Percentiles rank a stretch among this genome's conserved stretches.
Evolutionary conservation across 2,329 filamentous ascomycete genomes (phyloP).

Genomic region (Alternaria atra): DNA sequence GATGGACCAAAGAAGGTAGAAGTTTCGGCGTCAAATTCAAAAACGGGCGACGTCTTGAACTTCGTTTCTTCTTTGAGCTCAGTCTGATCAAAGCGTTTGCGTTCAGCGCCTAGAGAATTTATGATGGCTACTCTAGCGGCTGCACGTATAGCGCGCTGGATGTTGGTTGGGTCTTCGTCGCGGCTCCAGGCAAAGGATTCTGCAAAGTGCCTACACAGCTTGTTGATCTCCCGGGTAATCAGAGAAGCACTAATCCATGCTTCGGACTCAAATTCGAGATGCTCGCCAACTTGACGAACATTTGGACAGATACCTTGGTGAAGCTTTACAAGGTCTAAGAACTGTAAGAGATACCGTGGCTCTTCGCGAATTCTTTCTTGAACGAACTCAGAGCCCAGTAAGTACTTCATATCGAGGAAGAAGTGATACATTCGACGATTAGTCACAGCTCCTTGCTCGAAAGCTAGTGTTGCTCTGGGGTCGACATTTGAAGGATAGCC

Average conservation of each 20-base stretch:
- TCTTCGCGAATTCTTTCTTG: constrained; percentile 85
- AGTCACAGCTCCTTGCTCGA: constrained; percentile 92
- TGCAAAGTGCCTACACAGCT: constrained; percentile 85
- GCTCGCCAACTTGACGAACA: constrained; percentile 87
- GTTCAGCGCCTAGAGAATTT: constrained; percentile 89
- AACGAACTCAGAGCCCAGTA: constrained; percentile 88
- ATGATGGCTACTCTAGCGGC: constrained; percentile 85
- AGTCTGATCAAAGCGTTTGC: constrained; percentile 80
- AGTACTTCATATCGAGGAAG: constrained; percentile 91
- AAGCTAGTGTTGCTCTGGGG: constrained; percentile 84
- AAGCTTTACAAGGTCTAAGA: constrained; percentile 92
- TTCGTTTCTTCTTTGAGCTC: constrained; percentile 87
- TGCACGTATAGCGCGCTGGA: constrained; percentile 76
- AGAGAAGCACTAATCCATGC: constrained; percentile 97
- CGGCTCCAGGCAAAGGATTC: constrained; percentile 80
- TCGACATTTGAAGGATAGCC: constrained; percentile 91
- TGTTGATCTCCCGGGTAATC: constrained; percentile 93
- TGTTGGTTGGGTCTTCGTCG: constrained; percentile 69
- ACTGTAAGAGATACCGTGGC: constrained; percentile 89
- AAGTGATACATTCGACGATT: constrained; percentile 98
- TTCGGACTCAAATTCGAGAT: constrained; percentile 98
- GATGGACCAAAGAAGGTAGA: constrained; percentile 49
- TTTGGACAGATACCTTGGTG: constrained; percentile 98
- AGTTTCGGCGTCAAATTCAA: constrained; percentile 74
- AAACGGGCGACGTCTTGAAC: constrained; percentile 80